Evolutionary conservation across 2,329 filamentous ascomycete species (phyloP), one percentile per base, ranked within the genome.

Genomic region (Pyrenochaeta sp.): DNA sequence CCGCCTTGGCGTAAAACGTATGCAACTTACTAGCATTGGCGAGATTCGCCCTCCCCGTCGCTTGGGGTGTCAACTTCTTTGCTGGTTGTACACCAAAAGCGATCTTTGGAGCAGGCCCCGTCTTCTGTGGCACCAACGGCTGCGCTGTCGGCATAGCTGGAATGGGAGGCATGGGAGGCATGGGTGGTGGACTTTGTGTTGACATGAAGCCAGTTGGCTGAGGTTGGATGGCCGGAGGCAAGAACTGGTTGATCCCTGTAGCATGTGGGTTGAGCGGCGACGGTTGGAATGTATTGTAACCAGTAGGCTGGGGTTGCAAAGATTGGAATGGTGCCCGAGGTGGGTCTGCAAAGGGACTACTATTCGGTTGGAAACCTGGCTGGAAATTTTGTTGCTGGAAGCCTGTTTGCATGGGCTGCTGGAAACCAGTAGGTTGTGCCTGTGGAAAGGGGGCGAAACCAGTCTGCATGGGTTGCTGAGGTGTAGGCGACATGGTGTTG

Each of bases 11-110:
- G 29, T 23, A 47, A 17, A 9, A 17, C 15, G 35, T 27, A 17
- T 50, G 23, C 33, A 21, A 93, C 94, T 90, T 88, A 98, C 94
- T 99, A 71, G 95, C 95, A 86, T 96, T 91, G 46, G 90, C 84
- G 64, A 99, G 83, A 75, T 98, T 97, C 51, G 95, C 95, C 80
- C 90, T 87, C 60, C 95, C 95, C 6, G 95, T 99, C 23, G 92
- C 85, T 79, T 98, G 95, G 27, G 93, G 87, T 56, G 85, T 83
- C 66, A 98, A 79, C 75, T 90, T 95, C 77, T 92, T 92, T 27
- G 87, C 80, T 23, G 82, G 80, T 51, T 85, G 83, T 31, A 96
- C 88, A 33, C 95, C 95, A 74, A 99, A 99, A 54, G 92, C 86
- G 15, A 99, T 89, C 20, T 92, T 87, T 40, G 95, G 95, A 17